Percentiles rank a stretch among this genome's conserved stretches.
Conservation (phyloP, 1,139 yeast species). For the Scheffersomyces quercinus region DNA sequence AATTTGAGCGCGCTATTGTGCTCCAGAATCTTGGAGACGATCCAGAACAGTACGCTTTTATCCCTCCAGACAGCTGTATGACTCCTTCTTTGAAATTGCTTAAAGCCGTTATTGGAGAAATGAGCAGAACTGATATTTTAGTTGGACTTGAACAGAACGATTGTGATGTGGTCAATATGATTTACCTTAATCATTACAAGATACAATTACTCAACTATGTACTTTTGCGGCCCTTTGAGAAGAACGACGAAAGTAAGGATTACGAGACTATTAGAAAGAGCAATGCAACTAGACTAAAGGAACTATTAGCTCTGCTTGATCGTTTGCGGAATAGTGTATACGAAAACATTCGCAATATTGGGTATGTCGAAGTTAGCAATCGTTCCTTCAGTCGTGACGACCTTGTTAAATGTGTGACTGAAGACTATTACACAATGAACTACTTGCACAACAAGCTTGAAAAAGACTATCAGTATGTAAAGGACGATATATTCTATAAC, state of each 20-base stretch:
- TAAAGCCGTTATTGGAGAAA: too few relatives aligned
- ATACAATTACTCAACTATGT: conserved; percentile 10
- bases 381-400: conserved; percentile 11
- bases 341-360: conserved; percentile 7
- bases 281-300: conserved; percentile 7
- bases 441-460: conserved; percentile 11
- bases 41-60: too few relatives aligned
- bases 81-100: too few relatives aligned
- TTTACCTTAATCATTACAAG: conserved; percentile 13
- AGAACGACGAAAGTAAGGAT: neutral
- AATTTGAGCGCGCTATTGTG: too few relatives aligned
- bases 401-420: conserved; percentile 12
- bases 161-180: conserved; percentile 4
- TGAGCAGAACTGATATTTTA: conserved; percentile 1
- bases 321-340: conserved; percentile 10
- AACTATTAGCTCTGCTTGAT: conserved; percentile 6
- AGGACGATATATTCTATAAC: conserved; percentile 15
- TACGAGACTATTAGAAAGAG: conserved; percentile 2
- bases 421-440: conserved; percentile 13
- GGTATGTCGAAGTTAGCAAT: conserved; percentile 5
- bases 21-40: too few relatives aligned
- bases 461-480: conserved; percentile 11
- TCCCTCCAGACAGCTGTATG: too few relatives aligned
- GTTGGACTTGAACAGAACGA: conserved; percentile 2
- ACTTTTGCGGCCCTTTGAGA: conserved; percentile 5